Evolutionary conservation across 75 land plant species (phyloP).

Genomic region (Azolla pinnata): DNA sequence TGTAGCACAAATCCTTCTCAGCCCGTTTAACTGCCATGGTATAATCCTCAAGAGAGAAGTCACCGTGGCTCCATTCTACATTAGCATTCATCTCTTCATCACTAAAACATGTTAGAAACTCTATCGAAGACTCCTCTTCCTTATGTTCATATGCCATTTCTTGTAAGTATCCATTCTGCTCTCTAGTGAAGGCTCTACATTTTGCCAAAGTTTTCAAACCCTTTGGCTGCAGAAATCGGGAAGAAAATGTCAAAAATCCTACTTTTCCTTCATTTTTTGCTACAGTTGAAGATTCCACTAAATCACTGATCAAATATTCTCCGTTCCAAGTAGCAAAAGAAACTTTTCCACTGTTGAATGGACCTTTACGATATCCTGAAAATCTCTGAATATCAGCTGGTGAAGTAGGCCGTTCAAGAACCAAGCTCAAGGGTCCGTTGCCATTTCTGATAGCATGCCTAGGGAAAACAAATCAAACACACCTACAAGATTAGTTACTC

Average conservation of each 20-base stretch:
- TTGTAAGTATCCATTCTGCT: neutral
- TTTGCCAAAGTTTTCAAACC: constrained; percentile 44
- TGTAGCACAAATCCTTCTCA: constrained; percentile 74
- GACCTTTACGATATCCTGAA: constrained; percentile 24
- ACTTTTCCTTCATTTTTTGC: constrained; percentile 27
- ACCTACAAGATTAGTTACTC: too few relatives aligned
- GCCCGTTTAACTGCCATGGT: constrained; percentile 63
- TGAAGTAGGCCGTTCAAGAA: constrained; percentile 64
- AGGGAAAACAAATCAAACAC: neutral
- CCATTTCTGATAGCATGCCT: constrained; percentile 55
- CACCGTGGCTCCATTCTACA: constrained; percentile 77
- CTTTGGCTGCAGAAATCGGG: constrained; percentile 43
- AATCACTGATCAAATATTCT: constrained; percentile 26
- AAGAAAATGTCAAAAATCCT: constrained; percentile 55
- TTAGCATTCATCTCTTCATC: constrained; percentile 47
- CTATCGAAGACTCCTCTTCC: constrained; percentile 12
- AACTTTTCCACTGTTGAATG: constrained; percentile 61
- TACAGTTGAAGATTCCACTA: constrained; percentile 19
- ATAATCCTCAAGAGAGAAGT: constrained; percentile 77
- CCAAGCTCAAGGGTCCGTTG: constrained; percentile 60
- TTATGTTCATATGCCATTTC: neutral
- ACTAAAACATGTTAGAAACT: constrained; percentile 44
- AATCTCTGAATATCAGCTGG: constrained; percentile 63
- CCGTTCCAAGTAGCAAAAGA: constrained; percentile 70
- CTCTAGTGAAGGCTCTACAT: constrained; percentile 8